A percentile compares a stretch with the other conserved stretches of the same genome.
These are phyloP conservation scores for Avena insularis DNA, from an alignment of 176 grass and related monocot species.

Conservation along the genomic window DNA sequence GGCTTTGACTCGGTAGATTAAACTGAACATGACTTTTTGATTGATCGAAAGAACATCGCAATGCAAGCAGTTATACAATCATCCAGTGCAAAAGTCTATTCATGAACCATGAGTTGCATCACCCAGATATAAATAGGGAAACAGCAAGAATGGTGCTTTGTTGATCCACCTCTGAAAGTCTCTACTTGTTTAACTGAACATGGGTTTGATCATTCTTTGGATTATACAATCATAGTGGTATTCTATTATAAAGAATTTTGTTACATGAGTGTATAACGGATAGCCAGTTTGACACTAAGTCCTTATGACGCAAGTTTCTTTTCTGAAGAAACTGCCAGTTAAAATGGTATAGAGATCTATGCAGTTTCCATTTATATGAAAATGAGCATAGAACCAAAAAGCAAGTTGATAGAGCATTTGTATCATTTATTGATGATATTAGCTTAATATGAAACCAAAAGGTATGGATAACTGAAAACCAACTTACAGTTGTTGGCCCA, in stretches of 20 bases:
- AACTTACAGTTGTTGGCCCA: slow-evolving; percentile 90
- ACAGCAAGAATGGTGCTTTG: not conserved
- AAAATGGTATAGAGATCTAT: not conserved
- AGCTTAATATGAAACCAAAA: not conserved
- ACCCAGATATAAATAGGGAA: not conserved
- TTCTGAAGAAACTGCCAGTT: not conserved
- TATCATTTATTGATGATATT: not conserved
- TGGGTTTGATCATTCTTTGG: not conserved
- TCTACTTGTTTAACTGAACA: not conserved
- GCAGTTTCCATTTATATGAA: not conserved
- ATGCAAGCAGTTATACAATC: not conserved
- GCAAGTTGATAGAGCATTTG: not conserved
- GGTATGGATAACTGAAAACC: not conserved
- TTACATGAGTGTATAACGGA: too few species aligned
- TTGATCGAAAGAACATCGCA: not conserved
- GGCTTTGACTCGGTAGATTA: not conserved
- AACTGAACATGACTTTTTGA: not conserved
- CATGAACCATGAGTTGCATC: not conserved
- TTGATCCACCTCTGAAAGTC: not conserved
- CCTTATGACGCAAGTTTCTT: not conserved
- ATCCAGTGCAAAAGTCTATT: not conserved
- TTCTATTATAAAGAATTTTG: not conserved
- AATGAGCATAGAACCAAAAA: not conserved
- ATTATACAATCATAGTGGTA: not conserved
- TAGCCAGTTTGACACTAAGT: not conserved